Conservation (phyloP, 2,329 filamentous ascomycete genomes). For the Helotiales sp. region DNA sequence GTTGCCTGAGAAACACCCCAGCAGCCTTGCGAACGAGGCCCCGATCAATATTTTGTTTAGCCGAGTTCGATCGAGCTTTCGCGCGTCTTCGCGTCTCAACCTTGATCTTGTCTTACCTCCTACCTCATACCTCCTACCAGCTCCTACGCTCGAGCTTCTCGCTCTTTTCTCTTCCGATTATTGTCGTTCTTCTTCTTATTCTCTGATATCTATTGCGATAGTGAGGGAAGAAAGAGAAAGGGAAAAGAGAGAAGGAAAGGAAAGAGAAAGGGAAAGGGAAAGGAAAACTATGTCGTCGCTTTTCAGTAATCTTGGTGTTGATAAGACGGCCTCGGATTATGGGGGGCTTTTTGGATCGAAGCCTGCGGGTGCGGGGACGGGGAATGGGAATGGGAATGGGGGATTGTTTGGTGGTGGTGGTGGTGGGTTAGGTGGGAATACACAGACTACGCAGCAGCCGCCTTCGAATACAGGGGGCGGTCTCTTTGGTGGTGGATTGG, state of each 20-base stretch:
- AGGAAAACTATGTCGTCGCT: constrained; percentile 24
- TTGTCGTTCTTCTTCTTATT: not conserved
- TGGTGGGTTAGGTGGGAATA: not conserved
- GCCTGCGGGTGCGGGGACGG: constrained; percentile 1
- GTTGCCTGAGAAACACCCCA: too few species aligned
- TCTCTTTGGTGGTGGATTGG: not conserved
- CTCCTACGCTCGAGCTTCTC: not conserved
- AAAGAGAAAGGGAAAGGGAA: too few species aligned
- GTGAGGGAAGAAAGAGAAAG: too few species aligned
- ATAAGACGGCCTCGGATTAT: not conserved
- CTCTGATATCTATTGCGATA: not conserved
- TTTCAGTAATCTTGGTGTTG: constrained; percentile 22
- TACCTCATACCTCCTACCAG: too few species aligned
- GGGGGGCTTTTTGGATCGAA: constrained; percentile 11
- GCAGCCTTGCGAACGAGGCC: too few species aligned
- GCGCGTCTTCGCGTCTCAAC: not conserved
- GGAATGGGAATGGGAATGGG: too few species aligned
- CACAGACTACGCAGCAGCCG: not conserved
- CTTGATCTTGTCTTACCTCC: too few species aligned
- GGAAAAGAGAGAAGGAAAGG: too few species aligned
- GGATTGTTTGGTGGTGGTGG: constrained; percentile 11
- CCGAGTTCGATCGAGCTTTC: not conserved
- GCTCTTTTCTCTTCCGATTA: not conserved
- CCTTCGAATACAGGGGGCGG: not conserved
- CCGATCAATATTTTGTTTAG: too few species aligned